Evolutionary conservation across 2,329 filamentous ascomycete species (phyloP).

Genomic region (Massarina eburnea): DNA sequence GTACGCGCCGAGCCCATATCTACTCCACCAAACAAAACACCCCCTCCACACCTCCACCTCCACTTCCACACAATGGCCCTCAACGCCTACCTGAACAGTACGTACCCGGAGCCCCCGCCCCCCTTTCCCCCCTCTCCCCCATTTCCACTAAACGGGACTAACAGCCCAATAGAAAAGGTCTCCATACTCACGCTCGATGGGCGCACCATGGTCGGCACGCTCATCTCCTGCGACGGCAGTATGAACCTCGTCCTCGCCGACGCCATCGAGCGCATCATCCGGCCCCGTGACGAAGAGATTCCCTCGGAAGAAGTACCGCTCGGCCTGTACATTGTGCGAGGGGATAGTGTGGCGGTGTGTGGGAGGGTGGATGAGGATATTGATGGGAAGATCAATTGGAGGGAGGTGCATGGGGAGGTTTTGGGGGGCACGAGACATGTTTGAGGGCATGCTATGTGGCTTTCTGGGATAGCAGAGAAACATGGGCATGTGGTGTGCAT

Average conservation of each 20-base stretch:
- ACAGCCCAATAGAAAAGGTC: slow-evolving; percentile 71
- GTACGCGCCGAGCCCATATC: background rate
- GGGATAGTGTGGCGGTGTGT: slow-evolving; percentile 90
- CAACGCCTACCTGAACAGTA: slow-evolving; percentile 49
- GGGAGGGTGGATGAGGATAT: slow-evolving; percentile 88
- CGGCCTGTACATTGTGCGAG: slow-evolving; percentile 87
- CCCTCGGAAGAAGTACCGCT: slow-evolving; percentile 78
- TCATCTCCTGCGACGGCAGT: slow-evolving; percentile 84
- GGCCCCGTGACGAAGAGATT: slow-evolving; percentile 79
- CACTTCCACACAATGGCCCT: slow-evolving; percentile 40
- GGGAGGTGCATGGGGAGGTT: slow-evolving; percentile 79
- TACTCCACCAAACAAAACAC: background rate
- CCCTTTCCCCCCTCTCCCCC: background rate
- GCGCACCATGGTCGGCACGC: slow-evolving; percentile 72
- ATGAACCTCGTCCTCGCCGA: slow-evolving; percentile 88
- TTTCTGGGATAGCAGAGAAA: too few species aligned
- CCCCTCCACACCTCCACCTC: background rate
- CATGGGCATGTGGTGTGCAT: too few species aligned
- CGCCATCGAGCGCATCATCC: slow-evolving; percentile 87
- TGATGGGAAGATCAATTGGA: slow-evolving; percentile 90
- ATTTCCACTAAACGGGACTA: slow-evolving; percentile 5
- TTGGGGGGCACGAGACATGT: slow-evolving; percentile 82
- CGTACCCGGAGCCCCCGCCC: slow-evolving; percentile 5
- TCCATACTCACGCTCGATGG: slow-evolving; percentile 91
- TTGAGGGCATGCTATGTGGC: too few species aligned